These are phyloP conservation scores for Goffeauzyma gilvescens DNA, from an alignment of 768 basidiomycete genomes.

Conservation along the genomic window DNA sequence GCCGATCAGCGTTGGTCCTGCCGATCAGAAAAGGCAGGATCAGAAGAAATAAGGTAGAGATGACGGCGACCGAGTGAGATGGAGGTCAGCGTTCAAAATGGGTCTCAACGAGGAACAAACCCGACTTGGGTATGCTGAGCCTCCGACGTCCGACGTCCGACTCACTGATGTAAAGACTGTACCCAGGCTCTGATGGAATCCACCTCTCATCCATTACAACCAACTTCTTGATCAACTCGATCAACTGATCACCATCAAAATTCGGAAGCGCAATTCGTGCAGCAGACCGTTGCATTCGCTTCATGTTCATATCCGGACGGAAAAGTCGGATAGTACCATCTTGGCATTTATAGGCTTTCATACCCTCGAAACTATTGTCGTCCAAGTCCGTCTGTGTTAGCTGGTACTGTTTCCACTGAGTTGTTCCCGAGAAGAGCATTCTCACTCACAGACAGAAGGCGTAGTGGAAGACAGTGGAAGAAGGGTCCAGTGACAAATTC, in stretches of 20 bases:
- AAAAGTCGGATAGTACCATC: conserved; percentile 62
- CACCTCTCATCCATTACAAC: conserved; percentile 66
- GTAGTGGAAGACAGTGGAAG: conserved; percentile 74
- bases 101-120: too few relatives aligned
- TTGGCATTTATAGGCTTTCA: conserved; percentile 74
- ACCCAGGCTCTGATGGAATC: conserved; percentile 73
- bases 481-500: conserved; percentile 53
- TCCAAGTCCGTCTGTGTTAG: too few relatives aligned
- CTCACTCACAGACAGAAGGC: conserved; percentile 49
- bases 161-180: conserved; percentile 80
- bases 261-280: conserved; percentile 58
- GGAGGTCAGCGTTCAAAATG: not conserved
- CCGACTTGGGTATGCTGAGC: too few relatives aligned
- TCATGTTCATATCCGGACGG: conserved; percentile 95
- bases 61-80: not conserved
- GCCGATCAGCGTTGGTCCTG: conserved; percentile 41
- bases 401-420: too few relatives aligned
- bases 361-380: conserved; percentile 61
- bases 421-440: too few relatives aligned
- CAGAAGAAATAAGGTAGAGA: not conserved
- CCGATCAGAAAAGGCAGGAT: not conserved
- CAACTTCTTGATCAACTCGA: conserved; percentile 68
- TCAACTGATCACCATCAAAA: conserved; percentile 57
- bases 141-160: conserved; percentile 44
- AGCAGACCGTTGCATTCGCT: conserved; percentile 76